phyloP scores from a whole-genome alignment of 73 alveolate genomes.

The Paramecium tetraurelia region DNA sequence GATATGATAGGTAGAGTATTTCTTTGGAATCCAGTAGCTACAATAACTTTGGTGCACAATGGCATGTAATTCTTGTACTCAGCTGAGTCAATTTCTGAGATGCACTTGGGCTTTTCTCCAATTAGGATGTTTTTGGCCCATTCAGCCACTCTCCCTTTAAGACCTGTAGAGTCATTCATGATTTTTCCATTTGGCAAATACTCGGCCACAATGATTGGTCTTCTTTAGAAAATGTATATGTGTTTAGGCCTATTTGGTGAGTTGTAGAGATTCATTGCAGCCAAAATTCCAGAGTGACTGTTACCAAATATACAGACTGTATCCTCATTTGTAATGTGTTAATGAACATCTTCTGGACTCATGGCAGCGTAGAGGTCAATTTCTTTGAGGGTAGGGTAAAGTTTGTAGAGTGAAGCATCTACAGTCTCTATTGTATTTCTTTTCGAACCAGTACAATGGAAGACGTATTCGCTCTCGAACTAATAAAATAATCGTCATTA shows the following conservation, averaged over 20 bases:
- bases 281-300: slow-evolving; percentile 29
- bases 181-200: slow-evolving; percentile 26
- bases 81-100: neutral
- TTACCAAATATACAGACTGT: neutral
- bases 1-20: neutral
- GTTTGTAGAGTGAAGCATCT: neutral
- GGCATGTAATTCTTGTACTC: neutral
- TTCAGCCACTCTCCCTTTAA: slow-evolving; percentile 39
- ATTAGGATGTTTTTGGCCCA: neutral
- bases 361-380: neutral
- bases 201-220: slow-evolving; percentile 28
- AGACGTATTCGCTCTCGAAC: neutral
- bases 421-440: neutral
- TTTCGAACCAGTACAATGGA: slow-evolving; percentile 10
- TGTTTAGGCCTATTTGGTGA: slow-evolving; percentile 30
- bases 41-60: neutral
- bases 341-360: neutral
- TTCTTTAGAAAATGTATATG: neutral
- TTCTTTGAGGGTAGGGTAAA: neutral
- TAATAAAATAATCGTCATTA: neutral
- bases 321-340: neutral
- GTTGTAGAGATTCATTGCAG: slow-evolving; percentile 27
- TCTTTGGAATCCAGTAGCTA: slow-evolving; percentile 37
- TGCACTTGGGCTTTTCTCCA: neutral
- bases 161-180: neutral